Evolutionary conservation across 2,329 filamentous ascomycete species (phyloP), one percentile per base, ranked within the genome.

Genomic region (Colletotrichum godetiae): DNA sequence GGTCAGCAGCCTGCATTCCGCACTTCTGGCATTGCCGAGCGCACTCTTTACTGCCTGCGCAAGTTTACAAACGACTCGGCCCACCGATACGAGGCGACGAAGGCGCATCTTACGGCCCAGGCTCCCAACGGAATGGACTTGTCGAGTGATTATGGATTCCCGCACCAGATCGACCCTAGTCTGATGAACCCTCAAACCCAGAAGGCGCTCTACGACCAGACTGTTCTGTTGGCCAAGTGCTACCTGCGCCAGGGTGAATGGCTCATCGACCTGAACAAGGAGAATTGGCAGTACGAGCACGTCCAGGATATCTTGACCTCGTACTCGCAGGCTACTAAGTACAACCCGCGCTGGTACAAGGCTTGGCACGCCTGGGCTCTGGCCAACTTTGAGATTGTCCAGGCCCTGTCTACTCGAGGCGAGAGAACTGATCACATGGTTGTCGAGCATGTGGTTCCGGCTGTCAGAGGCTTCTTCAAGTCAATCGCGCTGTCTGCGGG

Each of bases 291-390:
- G 76, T 91, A 94, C 75, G 93, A 94, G 10, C 92, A 94, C 76
- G 94, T 98, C 4, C 91, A 94, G 64, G 96, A 98, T 66, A 95
- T 99, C 71, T 87, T 99, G 29, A 89, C 91, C n/a, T 95, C 97
- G 1, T 99, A 98, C 82, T 92, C 92, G 22, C 93, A 95, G 72
- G 97, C 97, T 1, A 99, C 97, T 2, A 92, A 94, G 72, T 98
- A 97, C 84, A 97, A 99, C 81, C 93, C 95, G 42, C 92, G 93
- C 74, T 99, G 96, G 91, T 99, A 99, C 86, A 99, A 99, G 84
- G 97, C 97, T 8, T 99, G 97, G 97, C 97, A 99, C 83, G 94
- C 97, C 0, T 99, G 97, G 96, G 97, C 97, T 12, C 84, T 99
- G 75, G 96, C 97, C 67, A 99, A 99, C 82, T 99, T 99, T 79